These are phyloP conservation scores for Conticribra guillardii DNA, from an alignment of 108 stramenopile species.

Conservation along the genomic window DNA sequence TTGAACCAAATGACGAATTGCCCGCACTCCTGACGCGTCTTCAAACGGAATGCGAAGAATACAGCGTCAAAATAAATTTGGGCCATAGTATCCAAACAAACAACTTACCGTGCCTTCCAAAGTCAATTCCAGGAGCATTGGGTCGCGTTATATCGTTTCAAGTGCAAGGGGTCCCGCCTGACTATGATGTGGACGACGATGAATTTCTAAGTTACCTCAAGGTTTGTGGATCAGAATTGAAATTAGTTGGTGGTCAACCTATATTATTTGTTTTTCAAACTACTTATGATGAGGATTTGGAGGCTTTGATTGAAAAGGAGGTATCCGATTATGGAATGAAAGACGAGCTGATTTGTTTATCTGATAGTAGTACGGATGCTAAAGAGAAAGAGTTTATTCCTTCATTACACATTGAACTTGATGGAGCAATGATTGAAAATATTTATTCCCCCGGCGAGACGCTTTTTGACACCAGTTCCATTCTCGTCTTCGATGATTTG, in stretches of 20 bases:
- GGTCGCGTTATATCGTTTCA: not conserved
- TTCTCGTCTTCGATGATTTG: constrained; percentile 65
- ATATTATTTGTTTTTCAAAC: too few relatives aligned
- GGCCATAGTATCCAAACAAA: not conserved
- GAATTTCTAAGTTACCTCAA: not conserved
- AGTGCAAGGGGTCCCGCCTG: not conserved
- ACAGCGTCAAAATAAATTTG: not conserved
- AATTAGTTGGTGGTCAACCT: too few relatives aligned
- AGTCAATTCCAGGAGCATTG: not conserved
- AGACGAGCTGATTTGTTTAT: constrained; percentile 11
- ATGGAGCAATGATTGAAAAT: constrained; percentile 52
- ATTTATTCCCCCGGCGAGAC: constrained; percentile 19
- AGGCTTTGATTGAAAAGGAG: constrained; percentile 33
- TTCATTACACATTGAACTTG: constrained; percentile 45
- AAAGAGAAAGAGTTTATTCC: constrained; percentile 27
- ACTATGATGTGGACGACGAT: not conserved
- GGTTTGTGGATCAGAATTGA: not conserved
- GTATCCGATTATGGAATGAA: constrained; percentile 47
- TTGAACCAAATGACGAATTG: not conserved
- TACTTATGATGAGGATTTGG: too few relatives aligned
- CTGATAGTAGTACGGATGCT: not conserved
- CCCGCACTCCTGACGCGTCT: not conserved
- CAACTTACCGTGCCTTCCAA: not conserved
- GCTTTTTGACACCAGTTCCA: constrained; percentile 63
- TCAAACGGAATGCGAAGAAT: not conserved